Conservation (phyloP, 345 rosid genomes). For the Moricandia arvensis region DNA sequence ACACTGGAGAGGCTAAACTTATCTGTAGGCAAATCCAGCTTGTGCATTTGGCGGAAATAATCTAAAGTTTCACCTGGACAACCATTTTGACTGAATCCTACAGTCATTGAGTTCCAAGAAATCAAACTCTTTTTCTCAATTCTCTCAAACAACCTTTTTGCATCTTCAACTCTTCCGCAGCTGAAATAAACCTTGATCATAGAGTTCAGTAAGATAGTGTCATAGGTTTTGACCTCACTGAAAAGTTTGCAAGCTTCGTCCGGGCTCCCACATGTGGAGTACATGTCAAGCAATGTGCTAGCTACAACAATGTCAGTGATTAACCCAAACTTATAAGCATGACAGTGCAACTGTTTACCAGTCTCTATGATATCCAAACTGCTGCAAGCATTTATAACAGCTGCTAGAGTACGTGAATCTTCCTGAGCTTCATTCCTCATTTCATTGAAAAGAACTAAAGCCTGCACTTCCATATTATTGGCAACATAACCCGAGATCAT, state of each 20-base stretch:
- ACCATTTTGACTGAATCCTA: conserved; percentile 74
- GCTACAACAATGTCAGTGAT: conserved; percentile 48
- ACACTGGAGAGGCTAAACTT: conserved; percentile 65
- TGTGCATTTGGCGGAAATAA: conserved; percentile 64
- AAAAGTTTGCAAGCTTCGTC: conserved; percentile 66
- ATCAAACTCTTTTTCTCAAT: conserved; percentile 62
- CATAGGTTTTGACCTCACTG: conserved; percentile 54
- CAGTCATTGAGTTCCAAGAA: conserved; percentile 89
- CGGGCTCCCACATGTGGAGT: conserved; percentile 60
- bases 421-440: conserved; percentile 51
- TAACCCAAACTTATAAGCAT: conserved; percentile 55
- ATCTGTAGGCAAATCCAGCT: conserved; percentile 53
- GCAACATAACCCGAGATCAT: conserved; percentile 71
- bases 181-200: conserved; percentile 74
- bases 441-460: conserved; percentile 52
- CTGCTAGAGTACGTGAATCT: conserved; percentile 57
- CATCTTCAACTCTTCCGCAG: conserved; percentile 73
- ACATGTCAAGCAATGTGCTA: conserved; percentile 75
- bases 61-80: conserved; percentile 64
- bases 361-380: conserved; percentile 32
- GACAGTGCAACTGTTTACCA: conserved; percentile 75
- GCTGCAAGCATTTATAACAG: conserved; percentile 56
- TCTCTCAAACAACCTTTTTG: conserved; percentile 53
- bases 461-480: conserved; percentile 54
- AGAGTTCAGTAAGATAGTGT: conserved; percentile 70